phyloP scores from a whole-genome alignment of 192 early-diverging fungal species.

The Gamsiella multidivaricata region DNA sequence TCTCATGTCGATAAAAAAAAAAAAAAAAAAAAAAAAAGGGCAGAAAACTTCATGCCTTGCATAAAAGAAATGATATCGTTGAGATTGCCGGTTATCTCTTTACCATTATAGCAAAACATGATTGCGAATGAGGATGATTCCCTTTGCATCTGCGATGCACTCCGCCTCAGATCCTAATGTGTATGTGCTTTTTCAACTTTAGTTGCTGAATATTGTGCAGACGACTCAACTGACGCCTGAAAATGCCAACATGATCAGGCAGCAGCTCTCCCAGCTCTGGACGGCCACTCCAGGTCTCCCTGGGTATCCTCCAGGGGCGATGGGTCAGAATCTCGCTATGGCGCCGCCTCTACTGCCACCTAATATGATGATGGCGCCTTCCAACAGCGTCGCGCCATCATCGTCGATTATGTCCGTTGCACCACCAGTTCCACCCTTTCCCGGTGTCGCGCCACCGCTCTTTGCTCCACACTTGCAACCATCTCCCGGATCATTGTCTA shows the following conservation, averaged over 20 bases:
- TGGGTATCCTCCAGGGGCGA: slow-evolving; percentile 2
- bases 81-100: no score
- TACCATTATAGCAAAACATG: slow-evolving; percentile 9
- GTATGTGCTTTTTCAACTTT: neutral
- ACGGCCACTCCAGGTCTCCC: slow-evolving; percentile 21
- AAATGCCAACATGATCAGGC: slow-evolving; percentile 58
- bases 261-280: slow-evolving; percentile 53
- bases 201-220: slow-evolving; percentile 60
- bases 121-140: neutral
- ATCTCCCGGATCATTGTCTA: slow-evolving; percentile 11
- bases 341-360: slow-evolving; percentile 23
- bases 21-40: slow-evolving; percentile 15
- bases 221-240: slow-evolving; percentile 55
- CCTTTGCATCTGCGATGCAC: neutral
- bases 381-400: slow-evolving; percentile 6
- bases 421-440: neutral
- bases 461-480: slow-evolving; percentile 13
- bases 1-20: slow-evolving; percentile 1
- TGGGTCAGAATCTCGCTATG: slow-evolving; percentile 2
- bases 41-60: no score
- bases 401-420: neutral
- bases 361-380: slow-evolving; percentile 20
- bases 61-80: no score
- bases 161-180: neutral
- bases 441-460: slow-evolving; percentile 10